These are phyloP conservation scores for Camelina hispida DNA, from an alignment of 345 rosid genomes.

Conservation along the genomic window DNA sequence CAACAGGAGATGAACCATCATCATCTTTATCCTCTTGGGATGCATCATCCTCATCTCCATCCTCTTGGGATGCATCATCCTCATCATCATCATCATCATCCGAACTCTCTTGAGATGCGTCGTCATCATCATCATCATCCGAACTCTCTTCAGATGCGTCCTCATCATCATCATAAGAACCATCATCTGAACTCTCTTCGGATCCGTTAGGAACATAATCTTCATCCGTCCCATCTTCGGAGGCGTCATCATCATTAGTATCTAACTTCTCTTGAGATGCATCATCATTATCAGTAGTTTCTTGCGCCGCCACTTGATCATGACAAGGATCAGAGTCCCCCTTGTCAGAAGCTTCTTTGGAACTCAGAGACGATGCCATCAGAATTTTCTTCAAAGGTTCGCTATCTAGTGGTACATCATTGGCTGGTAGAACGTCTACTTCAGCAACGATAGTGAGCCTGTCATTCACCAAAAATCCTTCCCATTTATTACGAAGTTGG, in stretches of 20 bases:
- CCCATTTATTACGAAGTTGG: background rate
- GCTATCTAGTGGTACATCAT: background rate
- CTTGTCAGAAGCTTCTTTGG: background rate
- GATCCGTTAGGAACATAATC: background rate
- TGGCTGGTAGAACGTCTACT: constrained; percentile 31
- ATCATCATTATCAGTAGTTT: background rate
- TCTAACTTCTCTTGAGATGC: background rate
- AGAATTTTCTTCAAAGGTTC: background rate
- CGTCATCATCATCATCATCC: too few relatives aligned
- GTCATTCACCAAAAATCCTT: constrained; percentile 55
- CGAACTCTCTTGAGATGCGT: background rate
- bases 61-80: background rate
- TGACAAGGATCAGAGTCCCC: constrained; percentile 14
- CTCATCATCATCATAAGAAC: too few relatives aligned
- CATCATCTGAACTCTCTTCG: too few relatives aligned
- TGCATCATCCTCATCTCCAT: background rate
- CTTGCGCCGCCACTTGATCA: background rate
- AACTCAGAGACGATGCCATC: background rate
- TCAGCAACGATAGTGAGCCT: constrained; percentile 65
- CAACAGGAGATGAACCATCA: background rate
- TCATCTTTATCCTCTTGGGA: constrained; percentile 6
- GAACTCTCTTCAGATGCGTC: too few relatives aligned
- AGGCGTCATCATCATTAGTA: too few relatives aligned
- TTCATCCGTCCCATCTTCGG: background rate
- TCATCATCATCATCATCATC: background rate